phyloP scores from a whole-genome alignment of 768 basidiomycete genomes.

The Pleurotus ostreatus region DNA sequence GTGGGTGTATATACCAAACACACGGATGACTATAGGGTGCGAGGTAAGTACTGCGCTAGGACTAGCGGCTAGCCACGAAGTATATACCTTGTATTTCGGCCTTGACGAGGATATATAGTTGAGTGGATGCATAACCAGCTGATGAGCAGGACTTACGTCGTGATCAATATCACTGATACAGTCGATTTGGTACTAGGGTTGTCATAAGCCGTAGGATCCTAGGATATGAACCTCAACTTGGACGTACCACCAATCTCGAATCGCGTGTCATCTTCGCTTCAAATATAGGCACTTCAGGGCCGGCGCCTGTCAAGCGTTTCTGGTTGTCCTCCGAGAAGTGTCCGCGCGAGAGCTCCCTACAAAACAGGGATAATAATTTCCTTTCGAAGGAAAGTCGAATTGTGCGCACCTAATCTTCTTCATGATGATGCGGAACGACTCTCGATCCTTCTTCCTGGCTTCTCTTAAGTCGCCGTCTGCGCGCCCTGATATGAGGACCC shows the following conservation, averaged over 20 bases:
- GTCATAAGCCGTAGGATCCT: too few relatives aligned
- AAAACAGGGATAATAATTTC: not conserved
- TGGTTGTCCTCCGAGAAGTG: slow-evolving; percentile 70
- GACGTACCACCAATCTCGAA: slow-evolving; percentile 41
- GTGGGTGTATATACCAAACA: slow-evolving; percentile 37
- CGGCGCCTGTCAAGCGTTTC: slow-evolving; percentile 45
- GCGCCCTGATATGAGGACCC: slow-evolving; percentile 47
- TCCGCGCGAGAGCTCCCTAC: slow-evolving; percentile 65
- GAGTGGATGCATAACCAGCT: not conserved
- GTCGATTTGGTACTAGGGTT: slow-evolving; percentile 43
- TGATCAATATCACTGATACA: slow-evolving; percentile 34
- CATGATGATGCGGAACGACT: slow-evolving; percentile 47
- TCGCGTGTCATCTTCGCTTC: slow-evolving; percentile 66
- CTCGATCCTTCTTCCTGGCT: slow-evolving; percentile 37
- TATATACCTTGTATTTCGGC: slow-evolving; percentile 25
- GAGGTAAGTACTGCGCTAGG: not conserved
- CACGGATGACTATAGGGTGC: slow-evolving; percentile 22
- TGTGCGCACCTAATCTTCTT: slow-evolving; percentile 63
- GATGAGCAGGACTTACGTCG: slow-evolving; percentile 16
- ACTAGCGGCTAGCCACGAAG: not conserved
- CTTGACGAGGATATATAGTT: slow-evolving; percentile 11
- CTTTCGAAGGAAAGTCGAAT: not conserved
- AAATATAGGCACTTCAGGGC: slow-evolving; percentile 51
- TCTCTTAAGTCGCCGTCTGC: slow-evolving; percentile 49
- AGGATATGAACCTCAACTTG: slow-evolving; percentile 11